Evolutionary conservation across 2,329 filamentous ascomycete species (phyloP), one percentile per base, ranked within the genome.

Genomic region (Diaporthe capsici): DNA sequence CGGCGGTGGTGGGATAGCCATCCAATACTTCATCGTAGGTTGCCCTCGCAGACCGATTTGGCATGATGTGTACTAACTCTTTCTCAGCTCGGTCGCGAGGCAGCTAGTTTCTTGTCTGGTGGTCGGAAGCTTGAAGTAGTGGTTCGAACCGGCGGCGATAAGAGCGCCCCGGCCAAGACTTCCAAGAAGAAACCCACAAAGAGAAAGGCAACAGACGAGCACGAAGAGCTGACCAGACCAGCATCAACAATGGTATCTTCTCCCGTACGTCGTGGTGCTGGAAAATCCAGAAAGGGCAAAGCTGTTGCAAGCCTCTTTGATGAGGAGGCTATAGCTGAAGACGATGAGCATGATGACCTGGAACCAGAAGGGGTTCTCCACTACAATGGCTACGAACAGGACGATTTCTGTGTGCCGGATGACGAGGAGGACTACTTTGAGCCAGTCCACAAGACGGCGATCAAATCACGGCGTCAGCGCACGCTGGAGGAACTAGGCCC

Each of bases 1-100:
- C 86, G 63, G 70, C 17, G 63, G 63, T 17, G 39, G 37, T 63
- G 90, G 91, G 6, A 96, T 98, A 82, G 90, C 94, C 1, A 90
- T 92, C 72, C 92, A 94, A 78, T 98, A 98, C 81, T 87, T 95
- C 65, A 85, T 87, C 75, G 92, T 93, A 86, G 86, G 89, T 83
- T 25, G 13, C 81, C 84, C n/a, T 42, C n/a, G 39, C 37, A 44
- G 9, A n/a, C 22, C 39, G 39, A 12, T n/a, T 20, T 28, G 10
- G 13, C 2, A 13, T 28, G 31, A 17, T 58, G 15, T 12, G 2
- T 61, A 7, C 68, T 75, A 2, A 74, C 44, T 17, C 31, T 13
- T 51, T 8, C 34, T 7, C 25, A 77, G 76, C 57, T 73, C 34
- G 76, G 76, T 15, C 28, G 47, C 28, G 55, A 73, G 60, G 76